phyloP scores from a whole-genome alignment of 2,329 filamentous ascomycete genomes.

The Didymella sp. region DNA sequence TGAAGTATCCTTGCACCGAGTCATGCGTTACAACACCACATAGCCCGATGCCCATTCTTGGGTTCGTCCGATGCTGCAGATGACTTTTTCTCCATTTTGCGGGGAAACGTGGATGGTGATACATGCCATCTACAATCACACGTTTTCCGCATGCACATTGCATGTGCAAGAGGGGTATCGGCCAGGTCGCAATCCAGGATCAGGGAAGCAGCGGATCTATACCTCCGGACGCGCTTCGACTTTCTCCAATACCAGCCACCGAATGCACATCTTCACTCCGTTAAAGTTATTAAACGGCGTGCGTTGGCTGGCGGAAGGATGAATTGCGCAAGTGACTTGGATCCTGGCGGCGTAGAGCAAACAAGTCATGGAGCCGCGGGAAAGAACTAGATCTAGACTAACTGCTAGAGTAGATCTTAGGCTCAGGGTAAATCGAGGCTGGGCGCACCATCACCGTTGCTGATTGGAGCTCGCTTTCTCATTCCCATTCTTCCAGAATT shows the following conservation, averaged over 20 bases:
- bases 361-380: constrained; percentile 11
- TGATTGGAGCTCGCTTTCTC: constrained; percentile 11
- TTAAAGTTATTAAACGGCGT: constrained; percentile 13
- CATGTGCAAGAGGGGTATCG: constrained; percentile 13
- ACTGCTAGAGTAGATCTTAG: constrained; percentile 14
- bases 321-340: constrained; percentile 18
- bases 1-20: constrained; percentile 11
- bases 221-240: neutral
- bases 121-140: constrained; percentile 7
- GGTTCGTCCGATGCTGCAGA: constrained; percentile 11
- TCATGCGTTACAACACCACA: constrained; percentile 11
- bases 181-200: neutral
- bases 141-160: constrained; percentile 8
- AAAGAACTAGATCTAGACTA: constrained; percentile 8
- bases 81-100: constrained; percentile 12
- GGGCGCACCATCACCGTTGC: neutral
- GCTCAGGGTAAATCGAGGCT: constrained; percentile 21
- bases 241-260: constrained; percentile 4
- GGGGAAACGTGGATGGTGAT: constrained; percentile 9
- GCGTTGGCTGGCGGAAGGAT: constrained; percentile 19
- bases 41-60: constrained; percentile 20
- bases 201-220: constrained; percentile 9
- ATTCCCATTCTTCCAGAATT: constrained; percentile 8
- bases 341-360: constrained; percentile 15
- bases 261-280: neutral